A percentile compares a stretch with the other conserved stretches of the same genome.
Evolutionary conservation across 495 filamentous ascomycete genomes (phyloP).

Genomic region (Hyaloscypha finlandica): DNA sequence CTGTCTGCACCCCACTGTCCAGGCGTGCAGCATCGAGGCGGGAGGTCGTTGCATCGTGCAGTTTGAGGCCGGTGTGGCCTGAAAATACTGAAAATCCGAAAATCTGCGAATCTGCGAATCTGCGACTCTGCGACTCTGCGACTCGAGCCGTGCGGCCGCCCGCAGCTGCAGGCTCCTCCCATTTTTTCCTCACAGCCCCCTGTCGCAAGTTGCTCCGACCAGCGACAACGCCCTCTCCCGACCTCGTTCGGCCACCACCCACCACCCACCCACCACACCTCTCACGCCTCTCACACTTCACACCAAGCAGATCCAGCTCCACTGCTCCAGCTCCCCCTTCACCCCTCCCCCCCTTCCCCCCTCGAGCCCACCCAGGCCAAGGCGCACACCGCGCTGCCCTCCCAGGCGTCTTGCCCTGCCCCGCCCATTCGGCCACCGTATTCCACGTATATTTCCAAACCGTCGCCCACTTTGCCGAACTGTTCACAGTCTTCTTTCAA

Average conservation of each 20-base stretch:
- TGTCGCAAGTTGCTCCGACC: too few species aligned
- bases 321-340: not conserved
- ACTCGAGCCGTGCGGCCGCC: not conserved
- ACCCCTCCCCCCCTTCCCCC: not conserved
- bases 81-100: not conserved
- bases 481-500: constrained; percentile 22
- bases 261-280: not conserved
- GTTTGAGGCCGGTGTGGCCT: not conserved
- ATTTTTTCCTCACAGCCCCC: too few species aligned
- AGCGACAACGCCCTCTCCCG: too few species aligned
- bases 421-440: constrained; percentile 26
- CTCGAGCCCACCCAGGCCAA: not conserved
- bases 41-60: too few species aligned
- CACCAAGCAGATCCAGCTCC: not conserved
- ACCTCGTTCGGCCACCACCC: not conserved
- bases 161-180: not conserved
- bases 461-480: constrained; percentile 27
- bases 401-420: not conserved
- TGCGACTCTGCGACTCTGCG: not conserved
- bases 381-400: constrained; percentile 1
- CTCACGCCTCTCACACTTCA: too few species aligned
- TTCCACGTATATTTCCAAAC: constrained; percentile 22
- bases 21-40: too few species aligned
- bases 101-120: not conserved
- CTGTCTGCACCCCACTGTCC: not conserved